Evolutionary conservation across 2,329 filamentous ascomycete genomes (phyloP).

Genomic region (Metarhizium anisopliae): DNA sequence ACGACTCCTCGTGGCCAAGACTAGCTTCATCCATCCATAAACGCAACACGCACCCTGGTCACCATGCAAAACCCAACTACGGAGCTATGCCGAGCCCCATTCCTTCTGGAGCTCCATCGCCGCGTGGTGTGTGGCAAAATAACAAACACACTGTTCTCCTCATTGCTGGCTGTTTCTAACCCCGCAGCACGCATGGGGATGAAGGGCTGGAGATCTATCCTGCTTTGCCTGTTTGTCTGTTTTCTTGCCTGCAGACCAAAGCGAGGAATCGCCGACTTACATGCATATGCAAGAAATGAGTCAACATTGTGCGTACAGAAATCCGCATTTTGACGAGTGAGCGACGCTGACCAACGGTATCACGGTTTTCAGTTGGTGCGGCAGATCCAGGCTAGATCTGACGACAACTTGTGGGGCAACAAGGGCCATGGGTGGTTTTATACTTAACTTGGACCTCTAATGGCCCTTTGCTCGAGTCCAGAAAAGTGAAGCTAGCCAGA

Average conservation of each 20-base stretch:
- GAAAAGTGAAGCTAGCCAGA: neutral
- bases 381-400: slow-evolving; percentile 4
- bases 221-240: neutral
- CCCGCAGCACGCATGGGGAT: too few relatives aligned
- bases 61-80: neutral
- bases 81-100: slow-evolving; percentile 2
- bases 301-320: neutral
- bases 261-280: neutral
- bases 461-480: neutral
- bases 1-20: slow-evolving; percentile 1
- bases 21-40: neutral
- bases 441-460: neutral
- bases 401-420: slow-evolving; percentile 2
- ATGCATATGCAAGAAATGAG: neutral
- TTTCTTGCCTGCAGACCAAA: neutral
- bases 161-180: too few relatives aligned
- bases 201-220: too few relatives aligned
- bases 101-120: neutral
- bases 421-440: neutral
- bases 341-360: neutral
- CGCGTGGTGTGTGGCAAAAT: too few relatives aligned
- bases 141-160: too few relatives aligned
- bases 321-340: neutral
- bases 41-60: neutral
- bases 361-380: neutral